Evolutionary conservation across 192 early-diverging fungal species (phyloP), one percentile per base, ranked within the genome.

Genomic region (Backusella liffmaniae): DNA sequence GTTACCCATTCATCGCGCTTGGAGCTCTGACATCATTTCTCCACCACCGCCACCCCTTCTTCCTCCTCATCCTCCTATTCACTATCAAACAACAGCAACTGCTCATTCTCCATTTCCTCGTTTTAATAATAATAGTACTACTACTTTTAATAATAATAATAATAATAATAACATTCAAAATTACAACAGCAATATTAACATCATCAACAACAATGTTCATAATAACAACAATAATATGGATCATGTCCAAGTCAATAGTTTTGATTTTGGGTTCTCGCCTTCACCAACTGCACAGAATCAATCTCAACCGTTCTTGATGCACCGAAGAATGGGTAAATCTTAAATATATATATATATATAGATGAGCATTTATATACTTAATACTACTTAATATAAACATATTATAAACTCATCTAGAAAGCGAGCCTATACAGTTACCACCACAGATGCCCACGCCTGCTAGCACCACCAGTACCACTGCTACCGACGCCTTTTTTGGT

Each of bases 11-110:
- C 51, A 77, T 51, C 80, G 80, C 69, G 76, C 76, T 4, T 81
- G 80, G 80, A 81, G 80, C 49, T 42, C 76, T 41, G 80, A 81
- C 70, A 80, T 74, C 3, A 73, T n/a, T 4, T 30, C 66, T 56
- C 77, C 41, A 10, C 30, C 51, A 49, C 9, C 70, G 8, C 72
- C 56, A 41, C 39, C 39, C 29, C 51, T 26, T 9, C 65, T 39
- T 0, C 44, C n/a, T 12, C 66, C 21, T 9, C 37, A 26, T n/a
- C 66, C 13, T 9, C 37, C 26, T n/a, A 6, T 15, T 44, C 15
- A 12, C 13, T 35, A 37, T 59, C 15, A 29, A 15, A 65, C 37
- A 10, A 26, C 53, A 26, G 10, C 46, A 49, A 0, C 46, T n/a
- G 13, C 42, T 44, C 42, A 44, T 44, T 49, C 46, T 18, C 56